These are phyloP conservation scores for Phalaenopsis hybrid DNA, from an alignment of 116 monocot genomes.

Conservation along the genomic window DNA sequence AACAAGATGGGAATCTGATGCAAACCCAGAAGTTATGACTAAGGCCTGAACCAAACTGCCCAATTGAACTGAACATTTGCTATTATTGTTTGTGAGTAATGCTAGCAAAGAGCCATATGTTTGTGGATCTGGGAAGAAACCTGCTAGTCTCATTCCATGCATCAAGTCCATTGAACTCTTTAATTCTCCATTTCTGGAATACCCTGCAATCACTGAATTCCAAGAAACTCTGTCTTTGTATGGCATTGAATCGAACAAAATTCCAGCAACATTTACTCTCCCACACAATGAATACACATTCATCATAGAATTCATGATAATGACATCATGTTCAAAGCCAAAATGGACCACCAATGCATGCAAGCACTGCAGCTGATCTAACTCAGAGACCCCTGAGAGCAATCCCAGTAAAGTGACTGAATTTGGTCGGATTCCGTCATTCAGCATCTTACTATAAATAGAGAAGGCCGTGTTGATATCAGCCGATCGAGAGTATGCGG, in stretches of 20 bases:
- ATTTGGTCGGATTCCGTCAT: conserved; percentile 33
- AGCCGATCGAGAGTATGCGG: conserved; percentile 21
- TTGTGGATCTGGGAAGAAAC: conserved; percentile 32
- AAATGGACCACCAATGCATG: conserved; percentile 22
- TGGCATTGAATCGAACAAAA: conserved; percentile 48
- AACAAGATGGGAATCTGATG: conserved; percentile 26
- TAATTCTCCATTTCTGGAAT: conserved; percentile 16
- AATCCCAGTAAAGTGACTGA: conserved; percentile 47
- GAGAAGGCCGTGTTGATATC: conserved; percentile 21
- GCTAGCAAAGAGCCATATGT: conserved; percentile 44
- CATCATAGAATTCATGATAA: conserved; percentile 43
- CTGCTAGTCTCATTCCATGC: conserved; percentile 25
- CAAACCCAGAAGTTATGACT: conserved; percentile 36
- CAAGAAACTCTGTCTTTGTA: conserved; percentile 42
- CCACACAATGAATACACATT: conserved; percentile 33
- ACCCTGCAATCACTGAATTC: conserved; percentile 55
- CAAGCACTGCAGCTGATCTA: conserved; percentile 20
- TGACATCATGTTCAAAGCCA: conserved; percentile 28
- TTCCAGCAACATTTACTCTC: conserved; percentile 17
- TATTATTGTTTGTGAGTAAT: conserved; percentile 9
- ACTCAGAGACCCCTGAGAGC: conserved; percentile 18
- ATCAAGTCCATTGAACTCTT: conserved; percentile 26
- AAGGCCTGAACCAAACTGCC: conserved; percentile 35
- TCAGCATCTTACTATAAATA: conserved; percentile 31
- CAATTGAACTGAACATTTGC: neutral